Conservation (phyloP, 441 rosid species). For the Populus trichocarpa region DNA sequence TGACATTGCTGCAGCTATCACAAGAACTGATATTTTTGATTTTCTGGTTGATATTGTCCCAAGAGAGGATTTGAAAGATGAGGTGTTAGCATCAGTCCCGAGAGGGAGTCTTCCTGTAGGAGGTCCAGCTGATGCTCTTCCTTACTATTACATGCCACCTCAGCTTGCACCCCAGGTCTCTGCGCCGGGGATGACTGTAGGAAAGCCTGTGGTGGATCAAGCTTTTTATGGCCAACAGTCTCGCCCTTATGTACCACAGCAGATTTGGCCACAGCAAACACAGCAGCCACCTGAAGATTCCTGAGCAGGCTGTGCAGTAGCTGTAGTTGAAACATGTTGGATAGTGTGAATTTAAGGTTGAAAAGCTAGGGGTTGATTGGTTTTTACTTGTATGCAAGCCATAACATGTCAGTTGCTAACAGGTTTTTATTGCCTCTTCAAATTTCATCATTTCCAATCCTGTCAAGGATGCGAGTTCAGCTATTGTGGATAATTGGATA, state of each 20-base stretch:
- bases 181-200: constrained; percentile 39
- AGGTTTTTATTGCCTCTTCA: not conserved
- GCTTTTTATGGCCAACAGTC: constrained; percentile 36
- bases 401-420: not conserved
- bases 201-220: constrained; percentile 50
- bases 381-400: not conserved
- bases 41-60: constrained; percentile 27
- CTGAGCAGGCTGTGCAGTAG: not conserved
- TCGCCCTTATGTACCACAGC: constrained; percentile 35
- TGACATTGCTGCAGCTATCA: constrained; percentile 42
- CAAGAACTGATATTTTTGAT: constrained; percentile 28
- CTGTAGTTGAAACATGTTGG: not conserved
- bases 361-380: not conserved
- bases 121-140: constrained; percentile 16
- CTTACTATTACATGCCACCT: constrained; percentile 36
- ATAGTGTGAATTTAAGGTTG: not conserved
- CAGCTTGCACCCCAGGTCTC: constrained; percentile 37
- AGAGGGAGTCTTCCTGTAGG: constrained; percentile 17
- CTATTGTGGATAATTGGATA: constrained; percentile 4
- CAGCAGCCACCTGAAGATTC: constrained; percentile 46
- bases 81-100: constrained; percentile 13
- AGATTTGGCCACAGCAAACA: constrained; percentile 37
- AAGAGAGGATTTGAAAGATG: constrained; percentile 25
- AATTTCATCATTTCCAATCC: not conserved
- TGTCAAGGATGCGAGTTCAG: not conserved